These are phyloP conservation scores for Penicillium sp. DNA, from an alignment of 2,329 filamentous ascomycete genomes.

Conservation along the genomic window DNA sequence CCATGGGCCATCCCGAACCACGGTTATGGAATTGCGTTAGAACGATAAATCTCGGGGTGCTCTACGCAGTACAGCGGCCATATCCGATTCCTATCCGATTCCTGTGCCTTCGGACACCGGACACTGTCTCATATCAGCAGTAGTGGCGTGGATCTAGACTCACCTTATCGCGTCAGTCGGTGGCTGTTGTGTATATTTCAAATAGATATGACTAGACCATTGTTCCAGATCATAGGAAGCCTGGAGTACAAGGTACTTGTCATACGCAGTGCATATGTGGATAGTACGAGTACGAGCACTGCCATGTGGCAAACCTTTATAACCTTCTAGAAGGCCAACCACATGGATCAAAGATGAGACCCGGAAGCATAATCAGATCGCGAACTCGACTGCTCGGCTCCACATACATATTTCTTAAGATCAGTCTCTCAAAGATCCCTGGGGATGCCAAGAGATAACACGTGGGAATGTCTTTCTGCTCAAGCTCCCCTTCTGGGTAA, in stretches of 20 bases:
- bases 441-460: background rate
- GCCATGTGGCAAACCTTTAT: too few species aligned
- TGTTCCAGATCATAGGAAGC: background rate
- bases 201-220: background rate
- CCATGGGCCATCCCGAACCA: background rate
- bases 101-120: too few species aligned
- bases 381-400: background rate
- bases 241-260: too few species aligned
- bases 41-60: background rate
- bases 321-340: too few species aligned
- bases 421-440: background rate
- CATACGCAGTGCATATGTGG: too few species aligned
- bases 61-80: background rate
- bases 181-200: background rate
- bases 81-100: too few species aligned
- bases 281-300: too few species aligned
- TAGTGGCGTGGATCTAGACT: background rate
- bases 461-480: constrained; percentile 26
- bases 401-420: background rate
- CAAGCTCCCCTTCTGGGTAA: constrained; percentile 36
- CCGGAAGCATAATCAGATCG: background rate
- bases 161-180: background rate
- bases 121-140: background rate
- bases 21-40: background rate
- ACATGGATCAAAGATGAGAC: background rate